Percentiles rank a stretch among this genome's conserved stretches.
Evolutionary conservation across 805 yeast genomes (phyloP).

Genomic region (Kodamaea leandrae): DNA sequence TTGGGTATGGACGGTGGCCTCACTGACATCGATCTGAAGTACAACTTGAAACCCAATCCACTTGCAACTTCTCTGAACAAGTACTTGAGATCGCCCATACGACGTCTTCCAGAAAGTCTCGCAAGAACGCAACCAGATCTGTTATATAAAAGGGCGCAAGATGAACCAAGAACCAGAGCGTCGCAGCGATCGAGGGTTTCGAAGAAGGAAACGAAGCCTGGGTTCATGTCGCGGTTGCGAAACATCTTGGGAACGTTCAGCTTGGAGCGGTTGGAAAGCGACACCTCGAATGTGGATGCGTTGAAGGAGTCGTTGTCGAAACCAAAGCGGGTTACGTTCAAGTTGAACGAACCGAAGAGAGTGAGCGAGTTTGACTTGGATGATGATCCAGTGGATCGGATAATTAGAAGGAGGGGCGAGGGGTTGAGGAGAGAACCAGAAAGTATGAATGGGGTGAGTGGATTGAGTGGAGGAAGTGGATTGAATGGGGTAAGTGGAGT

Average conservation of each 20-base stretch:
- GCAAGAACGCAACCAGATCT: neutral
- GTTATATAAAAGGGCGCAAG: slow-evolving; percentile 1
- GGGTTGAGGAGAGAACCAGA: neutral
- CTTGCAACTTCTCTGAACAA: slow-evolving; percentile 2
- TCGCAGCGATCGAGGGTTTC: no score
- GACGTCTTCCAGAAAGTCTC: slow-evolving; percentile 5
- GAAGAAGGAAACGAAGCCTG: slow-evolving; percentile 5
- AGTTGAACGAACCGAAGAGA: slow-evolving; percentile 3
- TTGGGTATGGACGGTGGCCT: no score
- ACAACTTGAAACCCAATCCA: neutral
- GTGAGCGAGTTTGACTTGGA: slow-evolving; percentile 11
- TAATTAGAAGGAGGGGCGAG: neutral
- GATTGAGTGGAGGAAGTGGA: no score
- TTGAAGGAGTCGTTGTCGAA: slow-evolving; percentile 17
- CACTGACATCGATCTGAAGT: no score
- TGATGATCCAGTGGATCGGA: slow-evolving; percentile 14
- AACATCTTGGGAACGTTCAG: slow-evolving; percentile 14
- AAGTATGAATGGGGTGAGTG: neutral
- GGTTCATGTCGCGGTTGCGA: slow-evolving; percentile 12
- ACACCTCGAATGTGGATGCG: slow-evolving; percentile 14
- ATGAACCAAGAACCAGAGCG: slow-evolving; percentile 5
- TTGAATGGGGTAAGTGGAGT: no score
- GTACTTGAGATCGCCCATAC: slow-evolving; percentile 9
- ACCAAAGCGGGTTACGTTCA: slow-evolving; percentile 16
- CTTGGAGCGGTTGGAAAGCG: slow-evolving; percentile 14